These are phyloP conservation scores for Pseudisothecium myosuroides DNA, from an alignment of 225 moss, liverwort and hornwort genomes.

Conservation along the genomic window DNA sequence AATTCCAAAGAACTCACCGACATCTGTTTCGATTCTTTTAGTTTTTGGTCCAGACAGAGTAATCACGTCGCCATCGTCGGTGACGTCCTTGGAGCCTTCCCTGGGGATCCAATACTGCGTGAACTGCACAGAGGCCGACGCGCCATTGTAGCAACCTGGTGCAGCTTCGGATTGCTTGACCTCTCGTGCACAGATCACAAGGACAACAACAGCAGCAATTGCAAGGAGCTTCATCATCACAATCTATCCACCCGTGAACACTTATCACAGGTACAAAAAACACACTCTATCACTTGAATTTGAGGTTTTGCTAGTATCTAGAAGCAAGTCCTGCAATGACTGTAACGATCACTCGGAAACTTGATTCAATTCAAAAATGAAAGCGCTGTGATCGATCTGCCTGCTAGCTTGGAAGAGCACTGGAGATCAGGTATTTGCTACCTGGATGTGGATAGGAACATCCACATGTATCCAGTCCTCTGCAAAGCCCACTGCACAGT, in stretches of 20 bases:
- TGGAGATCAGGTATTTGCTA: neutral
- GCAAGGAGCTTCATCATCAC: neutral
- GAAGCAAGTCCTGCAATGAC: neutral
- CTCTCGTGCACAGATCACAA: neutral
- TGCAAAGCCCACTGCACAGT: neutral
- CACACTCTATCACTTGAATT: neutral
- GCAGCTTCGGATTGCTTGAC: neutral
- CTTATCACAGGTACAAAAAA: neutral
- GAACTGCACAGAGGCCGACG: neutral
- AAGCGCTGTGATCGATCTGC: neutral
- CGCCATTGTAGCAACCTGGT: neutral
- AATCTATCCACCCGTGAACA: too few relatives aligned
- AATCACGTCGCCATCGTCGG: neutral
- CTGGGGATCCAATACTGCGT: neutral
- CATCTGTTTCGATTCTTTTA: neutral
- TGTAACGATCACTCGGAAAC: neutral
- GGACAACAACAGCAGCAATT: neutral
- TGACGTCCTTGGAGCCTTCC: neutral
- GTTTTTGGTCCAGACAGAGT: neutral
- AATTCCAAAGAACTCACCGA: neutral
- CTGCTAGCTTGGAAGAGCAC: too few relatives aligned
- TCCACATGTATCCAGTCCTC: neutral
- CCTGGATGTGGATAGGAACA: neutral
- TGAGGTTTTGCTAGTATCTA: neutral
- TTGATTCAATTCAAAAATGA: neutral